Evolutionary conservation across 768 basidiomycete species (phyloP), one percentile per base, ranked within the genome.

Genomic region (Mycena indigotica): DNA sequence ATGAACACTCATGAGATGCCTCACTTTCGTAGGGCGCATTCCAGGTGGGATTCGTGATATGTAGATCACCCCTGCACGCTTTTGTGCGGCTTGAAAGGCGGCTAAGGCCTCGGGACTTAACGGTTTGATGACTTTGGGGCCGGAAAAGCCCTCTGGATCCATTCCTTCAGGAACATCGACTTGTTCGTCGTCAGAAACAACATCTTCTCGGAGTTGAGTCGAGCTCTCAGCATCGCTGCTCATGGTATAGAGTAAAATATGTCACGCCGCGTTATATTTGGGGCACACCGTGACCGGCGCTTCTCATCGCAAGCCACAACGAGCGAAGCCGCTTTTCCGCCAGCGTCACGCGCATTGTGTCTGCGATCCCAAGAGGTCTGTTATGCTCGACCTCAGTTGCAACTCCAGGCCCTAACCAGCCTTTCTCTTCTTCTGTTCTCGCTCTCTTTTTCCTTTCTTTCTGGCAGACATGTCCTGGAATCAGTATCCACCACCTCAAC

Each of bases 1-100:
- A 67, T 94, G 89, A 32, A 82, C 82, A 60, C 85, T 86, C 87
- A 99, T 89, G 39, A 99, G 78, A 73, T 98, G 93, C 56, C 95
- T 87, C 32, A 98, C 92, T 73, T 98, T 98, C 10, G 91, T 82
- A 26, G 97, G 97, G 21, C 89, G 92, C 97, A 99, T 98, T 2
- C 95, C 96, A 15, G 97, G 97, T 2, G 97, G 97, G 66, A 98
- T 89, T 28, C 97, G 83, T 16, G 95, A 97, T 40, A 99, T 93
- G 72, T 98, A 99, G 49, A 98, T 76, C 51, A 98, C 86, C 0
- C 95, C 95, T 19, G 94, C 85, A 38, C 80, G 80, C 28, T 88
- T 84, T 67, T 90, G 89, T 1, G 84, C 84, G 28, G 82, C 82
- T 65, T 87, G 84, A 74, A 88, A 94, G 19, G 81, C 84, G 41